phyloP scores from a whole-genome alignment of 495 filamentous ascomycete genomes.

The Immersiella caudata region DNA sequence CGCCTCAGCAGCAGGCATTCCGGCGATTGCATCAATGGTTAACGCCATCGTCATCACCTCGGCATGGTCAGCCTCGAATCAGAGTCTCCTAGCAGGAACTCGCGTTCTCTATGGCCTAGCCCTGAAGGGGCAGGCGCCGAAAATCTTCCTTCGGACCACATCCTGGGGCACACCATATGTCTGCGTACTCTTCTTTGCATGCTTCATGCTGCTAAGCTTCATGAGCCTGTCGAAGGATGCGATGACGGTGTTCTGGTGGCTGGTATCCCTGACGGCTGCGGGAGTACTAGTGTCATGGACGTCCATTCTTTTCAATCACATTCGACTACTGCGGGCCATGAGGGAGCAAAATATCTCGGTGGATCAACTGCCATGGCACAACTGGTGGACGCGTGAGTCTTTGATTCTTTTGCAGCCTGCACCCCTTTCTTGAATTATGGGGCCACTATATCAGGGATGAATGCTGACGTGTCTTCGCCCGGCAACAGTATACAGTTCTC shows the following conservation, averaged over 20 bases:
- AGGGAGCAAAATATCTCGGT: slow-evolving; percentile 44
- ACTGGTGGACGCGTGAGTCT: slow-evolving; percentile 44
- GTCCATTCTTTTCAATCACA: slow-evolving; percentile 50
- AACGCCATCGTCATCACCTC: slow-evolving; percentile 73
- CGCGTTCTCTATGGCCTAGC: slow-evolving; percentile 65
- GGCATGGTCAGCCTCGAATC: slow-evolving; percentile 71
- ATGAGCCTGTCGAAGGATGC: slow-evolving; percentile 60
- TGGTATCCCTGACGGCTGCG: slow-evolving; percentile 58
- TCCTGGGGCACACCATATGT: slow-evolving; percentile 64
- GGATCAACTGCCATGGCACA: slow-evolving; percentile 47
- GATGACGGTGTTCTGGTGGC: slow-evolving; percentile 63
- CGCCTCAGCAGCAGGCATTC: slow-evolving; percentile 65
- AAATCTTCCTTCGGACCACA: slow-evolving; percentile 59
- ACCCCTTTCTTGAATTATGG: background rate
- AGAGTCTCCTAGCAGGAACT: slow-evolving; percentile 62
- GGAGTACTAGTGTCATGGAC: slow-evolving; percentile 60
- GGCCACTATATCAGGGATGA: background rate
- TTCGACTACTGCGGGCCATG: slow-evolving; percentile 48
- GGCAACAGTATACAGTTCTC: slow-evolving; percentile 38
- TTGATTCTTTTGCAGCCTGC: background rate
- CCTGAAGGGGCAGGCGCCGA: slow-evolving; percentile 61
- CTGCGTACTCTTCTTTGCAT: slow-evolving; percentile 55
- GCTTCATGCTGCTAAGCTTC: slow-evolving; percentile 61
- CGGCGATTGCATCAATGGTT: slow-evolving; percentile 62
- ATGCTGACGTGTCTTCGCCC: slow-evolving; percentile 3